These are phyloP conservation scores for Alnus rubra DNA, from an alignment of 306 rosid species.

Conservation along the genomic window DNA sequence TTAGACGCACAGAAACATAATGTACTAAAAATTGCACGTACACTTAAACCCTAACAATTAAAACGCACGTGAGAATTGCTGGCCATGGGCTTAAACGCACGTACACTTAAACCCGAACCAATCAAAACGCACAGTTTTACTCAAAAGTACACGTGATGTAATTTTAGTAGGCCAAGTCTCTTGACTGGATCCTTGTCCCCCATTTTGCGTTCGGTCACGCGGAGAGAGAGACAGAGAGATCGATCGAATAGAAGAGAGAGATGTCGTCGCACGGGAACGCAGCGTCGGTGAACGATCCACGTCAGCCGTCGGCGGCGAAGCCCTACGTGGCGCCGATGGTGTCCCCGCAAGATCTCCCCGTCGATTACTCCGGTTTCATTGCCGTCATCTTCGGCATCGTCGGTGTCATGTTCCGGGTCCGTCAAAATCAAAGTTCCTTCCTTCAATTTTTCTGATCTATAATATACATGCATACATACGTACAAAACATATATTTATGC, in stretches of 20 bases:
- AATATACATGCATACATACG: background rate
- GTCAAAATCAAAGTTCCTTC: background rate
- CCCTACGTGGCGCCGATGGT: constrained; percentile 58
- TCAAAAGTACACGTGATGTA: no score
- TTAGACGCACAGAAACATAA: no score
- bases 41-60: no score
- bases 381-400: constrained; percentile 88
- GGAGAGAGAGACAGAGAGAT: background rate
- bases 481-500: background rate
- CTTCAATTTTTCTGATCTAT: background rate
- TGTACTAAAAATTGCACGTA: no score
- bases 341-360: constrained; percentile 76
- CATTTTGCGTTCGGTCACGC: background rate
- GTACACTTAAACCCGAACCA: no score
- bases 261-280: constrained; percentile 70
- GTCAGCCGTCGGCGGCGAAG: constrained; percentile 87
- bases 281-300: constrained; percentile 67
- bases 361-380: constrained; percentile 89
- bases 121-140: no score
- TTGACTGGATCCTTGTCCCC: background rate
- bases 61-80: no score
- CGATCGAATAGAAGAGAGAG: constrained; percentile 28
- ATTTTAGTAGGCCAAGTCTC: no score
- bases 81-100: no score
- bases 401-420: constrained; percentile 96